Base-by-base conservation (phyloP, 331 rosid genomes). In the Stylosanthes scabra region DNA sequence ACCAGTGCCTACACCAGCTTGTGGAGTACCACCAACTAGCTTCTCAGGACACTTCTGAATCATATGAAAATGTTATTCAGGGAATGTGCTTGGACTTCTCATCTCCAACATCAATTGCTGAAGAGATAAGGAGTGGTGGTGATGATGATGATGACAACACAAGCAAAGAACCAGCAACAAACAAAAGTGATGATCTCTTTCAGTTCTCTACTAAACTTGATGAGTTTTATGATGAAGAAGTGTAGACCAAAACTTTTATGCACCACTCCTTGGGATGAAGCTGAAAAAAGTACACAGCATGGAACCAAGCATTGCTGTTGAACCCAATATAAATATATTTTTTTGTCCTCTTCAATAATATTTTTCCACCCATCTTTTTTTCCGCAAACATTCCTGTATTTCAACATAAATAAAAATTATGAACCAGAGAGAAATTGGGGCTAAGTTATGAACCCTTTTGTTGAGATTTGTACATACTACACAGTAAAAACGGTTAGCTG, bases 11-110 rank as follows among this genome's bases (percentile, higher is more conserved):
- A 28, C 80, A 92, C 75, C 99, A 95, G 80, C 93, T 95, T 13
- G 99, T 92, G 72, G 96, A 92, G 87, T 95, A 95, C 56, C 98
- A 92, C 71, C 99, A 95, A 66, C 86, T 87, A 56, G 85, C 92
- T 42, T 86, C 97, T 11, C 91, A 92, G 65, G 99, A 90, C 37
- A 80, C 90, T 40, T 84, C 90, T 37, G 86, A 78, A 41, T 88
- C 97, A 3, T 90, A 88, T 20, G 98, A 92, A 66, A 80, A 91
- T 67, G 89, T 86, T 34, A 71, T 90, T 11, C 91, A 86, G 67
- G 97, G 96, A 77, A 76, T 86, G 93, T 80, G 86, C 81, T 77
- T 91, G 70, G 97, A 94, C 88, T 94, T 91, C 85, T 89, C 97
- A 6, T 88, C 98, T 64, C 93, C 98, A 11, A 86, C 79, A 29